phyloP scores from a whole-genome alignment of 768 basidiomycete species.

The Panaeolus cyanescens region DNA sequence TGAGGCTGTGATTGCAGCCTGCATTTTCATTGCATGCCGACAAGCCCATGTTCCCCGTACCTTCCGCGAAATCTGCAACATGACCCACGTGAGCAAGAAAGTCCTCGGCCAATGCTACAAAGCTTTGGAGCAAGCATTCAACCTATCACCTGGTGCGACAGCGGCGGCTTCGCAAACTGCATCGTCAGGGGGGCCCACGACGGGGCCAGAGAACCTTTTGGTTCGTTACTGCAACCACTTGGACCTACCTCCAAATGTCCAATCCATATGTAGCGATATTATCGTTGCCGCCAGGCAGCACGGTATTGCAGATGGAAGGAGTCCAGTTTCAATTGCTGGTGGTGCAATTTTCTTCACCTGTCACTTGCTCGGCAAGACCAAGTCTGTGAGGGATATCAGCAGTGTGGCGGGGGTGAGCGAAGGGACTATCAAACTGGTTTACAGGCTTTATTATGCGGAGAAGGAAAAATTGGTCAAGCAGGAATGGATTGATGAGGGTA shows the following conservation, averaged over 20 bases:
- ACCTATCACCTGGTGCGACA: slow-evolving; percentile 80
- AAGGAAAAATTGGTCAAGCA: slow-evolving; percentile 81
- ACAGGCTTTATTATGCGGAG: slow-evolving; percentile 73
- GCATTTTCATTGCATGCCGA: slow-evolving; percentile 96
- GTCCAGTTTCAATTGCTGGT: slow-evolving; percentile 98
- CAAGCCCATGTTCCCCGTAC: slow-evolving; percentile 95
- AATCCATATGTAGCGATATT: slow-evolving; percentile 82
- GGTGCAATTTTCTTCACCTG: slow-evolving; percentile 95
- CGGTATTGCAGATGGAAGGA: slow-evolving; percentile 91
- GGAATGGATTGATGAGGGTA: slow-evolving; percentile 83
- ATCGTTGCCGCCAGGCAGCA: slow-evolving; percentile 78
- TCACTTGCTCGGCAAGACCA: slow-evolving; percentile 72
- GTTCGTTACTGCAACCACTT: slow-evolving; percentile 95
- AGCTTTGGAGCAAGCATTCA: slow-evolving; percentile 86
- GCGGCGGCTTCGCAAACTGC: slow-evolving; percentile 30
- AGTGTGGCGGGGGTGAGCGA: slow-evolving; percentile 93
- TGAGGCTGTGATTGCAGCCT: slow-evolving; percentile 94
- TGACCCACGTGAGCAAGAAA: slow-evolving; percentile 95
- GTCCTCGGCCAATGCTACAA: slow-evolving; percentile 92
- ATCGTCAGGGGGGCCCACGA: slow-evolving; percentile 48
- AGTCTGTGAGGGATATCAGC: slow-evolving; percentile 84
- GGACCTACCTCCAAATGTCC: slow-evolving; percentile 79
- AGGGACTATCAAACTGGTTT: slow-evolving; percentile 91
- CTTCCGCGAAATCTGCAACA: slow-evolving; percentile 93
- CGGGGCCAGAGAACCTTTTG: slow-evolving; percentile 84